These are phyloP conservation scores for Ricinus communis DNA, from an alignment of 345 rosid genomes.

Conservation along the genomic window DNA sequence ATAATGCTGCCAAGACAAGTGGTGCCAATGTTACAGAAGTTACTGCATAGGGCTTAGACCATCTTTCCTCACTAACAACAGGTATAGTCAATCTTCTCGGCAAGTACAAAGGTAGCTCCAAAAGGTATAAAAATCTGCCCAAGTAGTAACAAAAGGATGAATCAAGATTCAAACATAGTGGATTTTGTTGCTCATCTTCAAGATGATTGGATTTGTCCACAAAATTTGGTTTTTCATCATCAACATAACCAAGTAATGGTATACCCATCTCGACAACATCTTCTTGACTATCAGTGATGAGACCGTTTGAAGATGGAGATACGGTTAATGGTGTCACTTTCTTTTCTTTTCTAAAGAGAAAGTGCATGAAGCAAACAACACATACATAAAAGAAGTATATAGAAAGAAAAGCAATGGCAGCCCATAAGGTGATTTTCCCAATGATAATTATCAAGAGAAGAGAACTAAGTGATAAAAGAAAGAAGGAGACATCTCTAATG, in stretches of 20 bases:
- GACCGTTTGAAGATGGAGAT: slow-evolving; percentile 15
- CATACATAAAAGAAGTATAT: slow-evolving; percentile 62
- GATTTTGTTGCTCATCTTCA: slow-evolving; percentile 17
- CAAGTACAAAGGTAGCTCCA: slow-evolving; percentile 73
- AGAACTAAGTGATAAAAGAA: slow-evolving; percentile 55
- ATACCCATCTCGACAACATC: slow-evolving; percentile 35
- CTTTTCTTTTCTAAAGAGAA: slow-evolving; percentile 21
- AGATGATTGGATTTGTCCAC: slow-evolving; percentile 14
- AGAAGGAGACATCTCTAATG: slow-evolving; percentile 71
- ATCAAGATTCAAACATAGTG: slow-evolving; percentile 23
- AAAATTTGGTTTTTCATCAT: slow-evolving; percentile 38
- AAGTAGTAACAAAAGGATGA: slow-evolving; percentile 28
- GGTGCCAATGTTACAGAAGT: slow-evolving; percentile 70
- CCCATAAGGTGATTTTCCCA: slow-evolving; percentile 60
- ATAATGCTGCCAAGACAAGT: slow-evolving; percentile 55
- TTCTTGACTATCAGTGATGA: slow-evolving; percentile 8
- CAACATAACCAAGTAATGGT: slow-evolving; percentile 54
- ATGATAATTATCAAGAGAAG: slow-evolving; percentile 54
- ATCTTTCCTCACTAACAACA: slow-evolving; percentile 54
- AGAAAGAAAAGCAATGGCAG: slow-evolving; percentile 57
- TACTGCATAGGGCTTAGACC: slow-evolving; percentile 83
- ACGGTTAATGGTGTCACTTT: slow-evolving; percentile 2
- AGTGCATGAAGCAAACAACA: slow-evolving; percentile 53
- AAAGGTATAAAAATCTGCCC: slow-evolving; percentile 33
- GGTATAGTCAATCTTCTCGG: slow-evolving; percentile 89